phyloP scores from a whole-genome alignment of 345 rosid species.

The Syzygium aromaticum region DNA sequence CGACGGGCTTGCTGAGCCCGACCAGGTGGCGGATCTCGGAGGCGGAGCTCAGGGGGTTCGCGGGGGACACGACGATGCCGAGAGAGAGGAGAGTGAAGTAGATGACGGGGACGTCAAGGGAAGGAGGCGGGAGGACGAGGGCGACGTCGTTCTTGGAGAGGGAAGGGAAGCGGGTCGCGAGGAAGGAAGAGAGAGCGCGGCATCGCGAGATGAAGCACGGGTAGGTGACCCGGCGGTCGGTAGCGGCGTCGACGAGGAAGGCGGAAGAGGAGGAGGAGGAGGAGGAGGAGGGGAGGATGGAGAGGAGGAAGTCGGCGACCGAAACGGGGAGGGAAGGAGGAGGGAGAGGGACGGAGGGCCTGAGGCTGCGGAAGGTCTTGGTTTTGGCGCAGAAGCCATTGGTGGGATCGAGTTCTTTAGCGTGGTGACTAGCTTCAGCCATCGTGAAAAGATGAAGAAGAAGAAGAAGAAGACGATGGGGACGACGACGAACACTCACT shows the following conservation, averaged over 20 bases:
- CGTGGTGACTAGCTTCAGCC: background rate
- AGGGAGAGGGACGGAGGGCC: conserved; percentile 16
- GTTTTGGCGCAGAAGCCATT: conserved; percentile 19
- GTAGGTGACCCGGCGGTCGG: conserved; percentile 3
- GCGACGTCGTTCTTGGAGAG: conserved; percentile 23
- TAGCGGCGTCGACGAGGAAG: conserved; percentile 5
- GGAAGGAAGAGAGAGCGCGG: conserved; percentile 6
- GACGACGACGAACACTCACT: background rate
- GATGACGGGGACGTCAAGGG: conserved; percentile 20
- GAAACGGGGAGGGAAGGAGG: conserved; percentile 7
- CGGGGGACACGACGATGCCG: conserved; percentile 22
- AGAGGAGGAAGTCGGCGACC: conserved; percentile 12
- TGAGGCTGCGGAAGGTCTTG: conserved; percentile 20
- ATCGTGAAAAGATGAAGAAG: background rate
- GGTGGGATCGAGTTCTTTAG: background rate
- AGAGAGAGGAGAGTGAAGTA: conserved; percentile 27
- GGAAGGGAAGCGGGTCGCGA: background rate
- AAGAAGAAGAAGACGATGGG: background rate
- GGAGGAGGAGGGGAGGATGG: conserved; percentile 4
- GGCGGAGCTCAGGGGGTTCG: conserved; percentile 16
- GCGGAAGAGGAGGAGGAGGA: background rate
- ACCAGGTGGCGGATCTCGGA: conserved; percentile 20
- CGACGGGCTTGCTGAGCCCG: conserved; percentile 15
- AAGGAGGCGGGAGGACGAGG: conserved; percentile 13
- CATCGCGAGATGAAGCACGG: background rate